Conservation (phyloP, 139 green algal genomes). For the Coelastrella sp. region DNA sequence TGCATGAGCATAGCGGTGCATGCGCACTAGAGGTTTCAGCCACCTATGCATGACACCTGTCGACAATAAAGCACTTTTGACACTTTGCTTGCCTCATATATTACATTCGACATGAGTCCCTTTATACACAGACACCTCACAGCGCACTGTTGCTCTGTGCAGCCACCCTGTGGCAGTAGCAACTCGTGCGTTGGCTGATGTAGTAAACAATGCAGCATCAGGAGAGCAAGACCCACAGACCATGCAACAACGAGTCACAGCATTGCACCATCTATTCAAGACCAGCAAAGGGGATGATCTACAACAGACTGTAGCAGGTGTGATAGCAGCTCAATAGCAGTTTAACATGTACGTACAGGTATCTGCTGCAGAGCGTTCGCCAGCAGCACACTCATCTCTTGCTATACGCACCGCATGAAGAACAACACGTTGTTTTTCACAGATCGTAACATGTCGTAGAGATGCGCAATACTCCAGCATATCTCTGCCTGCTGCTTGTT, state of each 20-base stretch:
- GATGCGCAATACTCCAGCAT: no score
- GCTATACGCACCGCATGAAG: not conserved
- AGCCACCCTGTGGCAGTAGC: constrained; percentile 11
- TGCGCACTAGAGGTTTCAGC: no score
- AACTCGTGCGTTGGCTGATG: not conserved
- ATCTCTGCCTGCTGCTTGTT: no score
- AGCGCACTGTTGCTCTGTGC: not conserved
- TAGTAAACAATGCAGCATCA: not conserved
- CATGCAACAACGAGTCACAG: constrained; percentile 3
- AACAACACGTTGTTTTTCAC: no score
- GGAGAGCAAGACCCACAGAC: not conserved
- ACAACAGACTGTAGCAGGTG: constrained; percentile 39
- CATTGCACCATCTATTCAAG: constrained; percentile 28
- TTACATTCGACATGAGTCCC: not conserved
- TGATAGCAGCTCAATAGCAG: no score
- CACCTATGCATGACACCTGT: no score
- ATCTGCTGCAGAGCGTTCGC: no score
- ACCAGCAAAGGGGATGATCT: not conserved
- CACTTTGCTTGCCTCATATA: no score
- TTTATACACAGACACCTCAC: not conserved
- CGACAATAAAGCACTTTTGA: no score
- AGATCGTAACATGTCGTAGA: no score
- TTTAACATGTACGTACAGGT: no score
- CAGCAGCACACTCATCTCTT: no score
- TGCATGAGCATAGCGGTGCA: not conserved